phyloP scores from a whole-genome alignment of 306 rosid species.

The Albizia julibrissin region DNA sequence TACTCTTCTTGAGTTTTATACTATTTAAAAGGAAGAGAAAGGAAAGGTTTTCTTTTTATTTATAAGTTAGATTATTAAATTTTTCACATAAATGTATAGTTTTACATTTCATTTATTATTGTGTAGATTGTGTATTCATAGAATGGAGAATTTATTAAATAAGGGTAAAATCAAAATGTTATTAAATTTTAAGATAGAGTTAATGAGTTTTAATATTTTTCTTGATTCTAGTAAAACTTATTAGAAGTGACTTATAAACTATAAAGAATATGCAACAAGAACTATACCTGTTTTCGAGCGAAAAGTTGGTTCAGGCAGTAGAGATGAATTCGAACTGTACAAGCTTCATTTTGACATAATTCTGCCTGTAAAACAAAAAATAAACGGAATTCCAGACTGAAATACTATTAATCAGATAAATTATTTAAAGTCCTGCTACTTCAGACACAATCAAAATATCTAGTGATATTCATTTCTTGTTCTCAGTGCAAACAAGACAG shows the following conservation, averaged over 20 bases:
- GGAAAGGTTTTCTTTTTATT: too few species aligned
- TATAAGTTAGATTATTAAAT: too few species aligned
- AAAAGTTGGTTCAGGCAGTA: conserved; percentile 77
- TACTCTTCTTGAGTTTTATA: neutral
- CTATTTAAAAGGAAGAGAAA: too few species aligned
- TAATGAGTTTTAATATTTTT: too few species aligned
- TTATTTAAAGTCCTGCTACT: neutral
- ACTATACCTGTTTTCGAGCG: conserved; percentile 55
- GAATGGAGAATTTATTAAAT: too few species aligned
- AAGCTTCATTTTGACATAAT: conserved; percentile 68
- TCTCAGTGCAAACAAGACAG: conserved; percentile 7
- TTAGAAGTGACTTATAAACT: too few species aligned
- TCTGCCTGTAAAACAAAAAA: conserved; percentile 57
- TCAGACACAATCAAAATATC: conserved; percentile 3
- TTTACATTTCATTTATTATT: too few species aligned
- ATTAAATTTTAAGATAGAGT: too few species aligned
- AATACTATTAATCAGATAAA: conserved; percentile 8
- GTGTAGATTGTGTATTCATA: too few species aligned
- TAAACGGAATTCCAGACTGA: conserved; percentile 32
- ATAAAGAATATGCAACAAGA: conserved; percentile 15
- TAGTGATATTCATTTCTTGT: neutral
- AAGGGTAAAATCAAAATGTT: too few species aligned
- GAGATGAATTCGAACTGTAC: conserved; percentile 68
- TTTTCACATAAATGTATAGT: too few species aligned
- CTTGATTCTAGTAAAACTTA: too few species aligned